Evolutionary conservation across 768 basidiomycete genomes (phyloP).

Genomic region (Suillus paluster): DNA sequence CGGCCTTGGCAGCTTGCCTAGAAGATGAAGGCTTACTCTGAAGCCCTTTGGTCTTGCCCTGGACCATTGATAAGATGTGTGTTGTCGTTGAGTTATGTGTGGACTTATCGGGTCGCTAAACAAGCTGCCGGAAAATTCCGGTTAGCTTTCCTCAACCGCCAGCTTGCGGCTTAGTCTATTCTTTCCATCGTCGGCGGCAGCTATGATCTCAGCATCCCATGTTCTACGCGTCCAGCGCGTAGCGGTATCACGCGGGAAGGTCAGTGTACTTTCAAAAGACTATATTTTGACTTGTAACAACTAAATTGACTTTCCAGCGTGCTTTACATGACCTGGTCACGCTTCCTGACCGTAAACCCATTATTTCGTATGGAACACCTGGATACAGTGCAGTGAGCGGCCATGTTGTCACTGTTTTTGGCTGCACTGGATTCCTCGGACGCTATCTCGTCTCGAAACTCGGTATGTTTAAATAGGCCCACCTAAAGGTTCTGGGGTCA

Average conservation of each 20-base stretch:
- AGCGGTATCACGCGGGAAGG: slow-evolving; percentile 51
- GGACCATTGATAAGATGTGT: slow-evolving; percentile 58
- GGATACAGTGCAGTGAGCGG: slow-evolving; percentile 90
- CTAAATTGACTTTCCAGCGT: slow-evolving; percentile 49
- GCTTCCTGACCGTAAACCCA: slow-evolving; percentile 61
- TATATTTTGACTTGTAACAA: background rate
- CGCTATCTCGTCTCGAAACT: slow-evolving; percentile 94
- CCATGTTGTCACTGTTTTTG: slow-evolving; percentile 95
- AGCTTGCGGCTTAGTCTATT: slow-evolving; percentile 11
- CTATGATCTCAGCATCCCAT: slow-evolving; percentile 50
- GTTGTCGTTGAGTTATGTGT: background rate
- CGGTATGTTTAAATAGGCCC: slow-evolving; percentile 51
- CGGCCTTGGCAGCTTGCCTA: slow-evolving; percentile 67
- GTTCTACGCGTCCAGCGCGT: slow-evolving; percentile 59
- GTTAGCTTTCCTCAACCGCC: slow-evolving; percentile 16
- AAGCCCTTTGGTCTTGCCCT: slow-evolving; percentile 86
- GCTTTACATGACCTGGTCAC: slow-evolving; percentile 74
- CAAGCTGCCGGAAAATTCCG: background rate
- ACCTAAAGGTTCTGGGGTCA: slow-evolving; percentile 12
- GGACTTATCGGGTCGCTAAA: slow-evolving; percentile 17
- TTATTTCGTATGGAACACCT: slow-evolving; percentile 76
- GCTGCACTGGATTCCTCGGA: slow-evolving; percentile 94
- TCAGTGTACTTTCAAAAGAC: slow-evolving; percentile 19
- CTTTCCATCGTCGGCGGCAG: slow-evolving; percentile 10
- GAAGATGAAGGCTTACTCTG: slow-evolving; percentile 55